Conservation (phyloP, 768 basidiomycete species). For the Phlegmacium glaucopus region DNA sequence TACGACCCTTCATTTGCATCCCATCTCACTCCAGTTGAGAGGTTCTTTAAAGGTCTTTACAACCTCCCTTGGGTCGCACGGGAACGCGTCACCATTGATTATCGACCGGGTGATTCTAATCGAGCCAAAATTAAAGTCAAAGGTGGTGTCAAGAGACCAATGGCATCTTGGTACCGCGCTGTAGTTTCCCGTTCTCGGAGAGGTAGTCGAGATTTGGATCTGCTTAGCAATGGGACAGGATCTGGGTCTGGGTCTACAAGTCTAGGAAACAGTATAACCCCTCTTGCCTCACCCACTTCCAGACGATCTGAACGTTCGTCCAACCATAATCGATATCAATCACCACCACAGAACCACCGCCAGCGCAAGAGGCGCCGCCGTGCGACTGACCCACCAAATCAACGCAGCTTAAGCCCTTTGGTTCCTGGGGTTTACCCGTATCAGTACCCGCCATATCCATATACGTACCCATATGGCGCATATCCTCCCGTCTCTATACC, state of each 20-base stretch:
- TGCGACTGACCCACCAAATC: slow-evolving; percentile 5
- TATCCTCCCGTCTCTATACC: slow-evolving; percentile 9
- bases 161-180: slow-evolving; percentile 24
- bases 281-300: slow-evolving; percentile 15
- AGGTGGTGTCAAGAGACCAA: slow-evolving; percentile 16
- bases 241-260: slow-evolving; percentile 6
- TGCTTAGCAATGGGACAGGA: slow-evolving; percentile 14
- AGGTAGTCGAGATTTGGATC: slow-evolving; percentile 14
- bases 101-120: slow-evolving; percentile 34
- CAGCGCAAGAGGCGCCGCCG: slow-evolving; percentile 8
- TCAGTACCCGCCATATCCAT: slow-evolving; percentile 18
- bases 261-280: slow-evolving; percentile 12
- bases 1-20: slow-evolving; percentile 35
- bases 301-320: slow-evolving; percentile 15
- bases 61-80: slow-evolving; percentile 44
- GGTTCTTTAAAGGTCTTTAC: slow-evolving; percentile 38
- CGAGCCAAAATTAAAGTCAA: slow-evolving; percentile 20
- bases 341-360: slow-evolving; percentile 13
- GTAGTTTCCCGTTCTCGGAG: slow-evolving; percentile 19
- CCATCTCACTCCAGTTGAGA: slow-evolving; percentile 37
- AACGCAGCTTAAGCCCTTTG: slow-evolving; percentile 16
- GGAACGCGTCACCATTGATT: slow-evolving; percentile 40
- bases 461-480: slow-evolving; percentile 8
- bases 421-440: slow-evolving; percentile 20
- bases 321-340: slow-evolving; percentile 8